A percentile compares a stretch with the other conserved stretches of the same genome.
phyloP scores from a whole-genome alignment of 306 rosid species.

The Ormosia emarginata region DNA sequence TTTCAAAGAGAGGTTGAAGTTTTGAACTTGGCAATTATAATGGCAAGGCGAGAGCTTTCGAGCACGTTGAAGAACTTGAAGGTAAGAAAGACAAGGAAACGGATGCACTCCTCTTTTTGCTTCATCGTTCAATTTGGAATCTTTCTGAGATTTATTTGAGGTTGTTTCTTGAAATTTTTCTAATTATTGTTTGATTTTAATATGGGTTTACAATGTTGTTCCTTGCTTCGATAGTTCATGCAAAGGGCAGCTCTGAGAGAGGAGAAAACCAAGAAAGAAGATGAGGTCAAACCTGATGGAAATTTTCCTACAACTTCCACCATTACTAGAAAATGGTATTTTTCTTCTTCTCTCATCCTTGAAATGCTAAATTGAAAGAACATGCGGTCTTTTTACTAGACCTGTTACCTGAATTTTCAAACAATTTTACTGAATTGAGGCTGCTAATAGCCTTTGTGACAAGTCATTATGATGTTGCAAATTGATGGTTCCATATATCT shows the following conservation, averaged over 20 bases:
- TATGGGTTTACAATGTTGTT: neutral
- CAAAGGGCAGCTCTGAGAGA: constrained; percentile 76
- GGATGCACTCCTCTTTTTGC: neutral
- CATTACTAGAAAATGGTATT: constrained; percentile 57
- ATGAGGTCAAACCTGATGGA: constrained; percentile 46
- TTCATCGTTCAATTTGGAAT: neutral
- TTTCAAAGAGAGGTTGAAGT: neutral
- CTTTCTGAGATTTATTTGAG: neutral
- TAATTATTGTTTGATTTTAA: neutral
- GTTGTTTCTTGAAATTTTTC: neutral
- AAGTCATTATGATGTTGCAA: neutral
- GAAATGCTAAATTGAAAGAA: neutral
- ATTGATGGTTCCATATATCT: neutral
- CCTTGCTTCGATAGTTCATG: constrained; percentile 56
- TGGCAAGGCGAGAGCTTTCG: constrained; percentile 78
- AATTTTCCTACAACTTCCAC: constrained; percentile 35
- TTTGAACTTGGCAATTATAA: neutral
- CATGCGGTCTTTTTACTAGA: neutral
- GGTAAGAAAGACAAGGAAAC: constrained; percentile 34
- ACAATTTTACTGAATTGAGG: neutral
- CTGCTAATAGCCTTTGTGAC: neutral
- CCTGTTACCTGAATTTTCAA: neutral
- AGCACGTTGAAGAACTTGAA: constrained; percentile 74
- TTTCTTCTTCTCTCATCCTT: neutral
- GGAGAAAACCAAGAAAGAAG: constrained; percentile 58